Conservation (phyloP, 768 basidiomycete genomes). For the Hebeloma cylindrosporum region DNA sequence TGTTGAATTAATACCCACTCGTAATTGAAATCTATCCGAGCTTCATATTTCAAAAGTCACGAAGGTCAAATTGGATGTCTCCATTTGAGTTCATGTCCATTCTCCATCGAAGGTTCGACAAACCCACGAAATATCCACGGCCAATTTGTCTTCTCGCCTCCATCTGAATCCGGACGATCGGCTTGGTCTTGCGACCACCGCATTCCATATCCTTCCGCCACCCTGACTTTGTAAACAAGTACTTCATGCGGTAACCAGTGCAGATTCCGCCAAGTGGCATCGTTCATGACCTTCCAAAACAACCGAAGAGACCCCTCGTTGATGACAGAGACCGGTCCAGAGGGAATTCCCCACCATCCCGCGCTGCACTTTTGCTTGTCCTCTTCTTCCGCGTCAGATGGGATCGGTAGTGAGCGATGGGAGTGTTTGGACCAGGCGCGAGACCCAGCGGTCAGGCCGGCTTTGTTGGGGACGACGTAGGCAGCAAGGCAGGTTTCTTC, state of each 20-base stretch:
- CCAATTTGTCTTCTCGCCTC: conserved; percentile 14
- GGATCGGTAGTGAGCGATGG: conserved; percentile 45
- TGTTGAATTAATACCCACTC: no score
- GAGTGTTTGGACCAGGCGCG: conserved; percentile 69
- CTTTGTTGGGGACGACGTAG: conserved; percentile 49
- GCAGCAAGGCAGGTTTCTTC: conserved; percentile 50
- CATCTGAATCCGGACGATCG: conserved; percentile 13
- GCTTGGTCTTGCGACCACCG: conserved; percentile 55
- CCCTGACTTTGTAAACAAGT: conserved; percentile 61
- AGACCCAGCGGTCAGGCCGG: conserved; percentile 54
- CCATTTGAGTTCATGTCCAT: conserved; percentile 65
- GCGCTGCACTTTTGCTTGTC: conserved; percentile 17
- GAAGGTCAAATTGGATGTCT: conserved; percentile 34
- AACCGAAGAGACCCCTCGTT: conserved; percentile 52
- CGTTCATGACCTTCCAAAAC: conserved; percentile 53
- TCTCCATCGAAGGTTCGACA: conserved; percentile 67
- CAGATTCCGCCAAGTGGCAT: conserved; percentile 60
- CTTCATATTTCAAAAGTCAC: no score
- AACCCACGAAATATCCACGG: conserved; percentile 64
- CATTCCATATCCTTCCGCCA: conserved; percentile 65
- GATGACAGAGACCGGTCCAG: conserved; percentile 50
- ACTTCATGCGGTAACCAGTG: conserved; percentile 66
- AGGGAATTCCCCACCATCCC: conserved; percentile 63
- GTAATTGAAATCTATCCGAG: no score
- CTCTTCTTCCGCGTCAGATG: conserved; percentile 10